phyloP scores from a whole-genome alignment of 2,329 filamentous ascomycete species.

The Geoglossum cookeanum region DNA sequence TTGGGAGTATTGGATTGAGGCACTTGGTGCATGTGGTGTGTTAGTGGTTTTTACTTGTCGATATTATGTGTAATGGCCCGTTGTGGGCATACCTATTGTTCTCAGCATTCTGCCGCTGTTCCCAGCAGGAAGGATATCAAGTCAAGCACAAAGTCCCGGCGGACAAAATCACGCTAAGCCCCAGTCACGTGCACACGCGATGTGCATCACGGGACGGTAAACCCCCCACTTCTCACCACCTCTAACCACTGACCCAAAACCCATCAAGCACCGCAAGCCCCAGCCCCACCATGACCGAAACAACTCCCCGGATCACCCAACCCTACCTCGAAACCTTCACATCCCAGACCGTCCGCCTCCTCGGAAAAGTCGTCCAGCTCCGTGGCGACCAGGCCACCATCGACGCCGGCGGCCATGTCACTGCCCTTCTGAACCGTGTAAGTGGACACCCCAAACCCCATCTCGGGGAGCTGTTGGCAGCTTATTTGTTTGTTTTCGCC shows the following conservation, averaged over 20 bases:
- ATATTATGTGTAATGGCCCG: no score
- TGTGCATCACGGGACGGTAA: background rate
- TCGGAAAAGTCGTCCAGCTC: conserved; percentile 70
- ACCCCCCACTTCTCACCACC: background rate
- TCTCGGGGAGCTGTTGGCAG: no score
- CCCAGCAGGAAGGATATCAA: no score
- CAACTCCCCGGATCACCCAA: conserved; percentile 68
- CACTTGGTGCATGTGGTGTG: no score
- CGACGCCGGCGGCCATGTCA: conserved; percentile 60
- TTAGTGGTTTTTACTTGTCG: no score
- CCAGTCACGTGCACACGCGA: background rate
- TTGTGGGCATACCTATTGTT: no score
- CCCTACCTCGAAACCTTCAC: conserved; percentile 58
- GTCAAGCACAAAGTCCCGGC: no score
- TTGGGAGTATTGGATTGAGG: no score
- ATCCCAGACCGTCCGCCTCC: conserved; percentile 55
- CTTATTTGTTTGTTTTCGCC: background rate
- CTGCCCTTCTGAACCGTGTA: conserved; percentile 54
- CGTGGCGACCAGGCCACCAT: conserved; percentile 64
- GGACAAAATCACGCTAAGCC: no score
- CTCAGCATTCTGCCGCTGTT: no score
- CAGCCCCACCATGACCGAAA: background rate
- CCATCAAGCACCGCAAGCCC: no score
- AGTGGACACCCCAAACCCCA: conserved; percentile 11
- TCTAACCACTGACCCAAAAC: background rate